phyloP scores from a whole-genome alignment of 148 eudicot genomes.

The Fallopia convolvulus region DNA sequence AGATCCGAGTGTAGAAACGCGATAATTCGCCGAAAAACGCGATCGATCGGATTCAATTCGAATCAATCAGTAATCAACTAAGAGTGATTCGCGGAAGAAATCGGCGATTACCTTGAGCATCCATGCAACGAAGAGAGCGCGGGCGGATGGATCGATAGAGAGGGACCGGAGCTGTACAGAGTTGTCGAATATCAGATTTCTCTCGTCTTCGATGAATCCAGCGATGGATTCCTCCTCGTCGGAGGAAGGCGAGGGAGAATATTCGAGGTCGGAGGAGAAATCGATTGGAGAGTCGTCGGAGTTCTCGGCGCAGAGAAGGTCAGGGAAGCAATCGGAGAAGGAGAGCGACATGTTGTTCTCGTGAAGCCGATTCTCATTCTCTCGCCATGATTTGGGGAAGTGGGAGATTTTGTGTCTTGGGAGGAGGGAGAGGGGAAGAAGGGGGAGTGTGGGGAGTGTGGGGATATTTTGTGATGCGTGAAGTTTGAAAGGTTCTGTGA shows the following conservation, averaged over 20 bases:
- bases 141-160: slow-evolving; percentile 41
- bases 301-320: slow-evolving; percentile 66
- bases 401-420: neutral
- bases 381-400: slow-evolving; percentile 8
- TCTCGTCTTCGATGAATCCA: slow-evolving; percentile 55
- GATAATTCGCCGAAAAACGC: neutral
- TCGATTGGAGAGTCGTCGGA: slow-evolving; percentile 42
- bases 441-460: neutral
- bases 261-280: slow-evolving; percentile 36
- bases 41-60: neutral
- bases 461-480: slow-evolving; percentile 11
- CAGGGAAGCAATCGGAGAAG: slow-evolving; percentile 40
- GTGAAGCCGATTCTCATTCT: slow-evolving; percentile 1
- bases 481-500: neutral
- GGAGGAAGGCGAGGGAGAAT: slow-evolving; percentile 13
- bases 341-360: slow-evolving; percentile 39
- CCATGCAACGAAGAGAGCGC: slow-evolving; percentile 67
- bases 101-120: slow-evolving; percentile 67
- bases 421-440: neutral
- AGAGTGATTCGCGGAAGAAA: neutral
- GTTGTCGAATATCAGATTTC: slow-evolving; percentile 26
- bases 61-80: neutral
- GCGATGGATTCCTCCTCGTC: slow-evolving; percentile 54
- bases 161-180: slow-evolving; percentile 20
- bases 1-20: neutral